phyloP scores from a whole-genome alignment of 2,329 filamentous ascomycete species.

The Fusarium sterilihyphosum region DNA sequence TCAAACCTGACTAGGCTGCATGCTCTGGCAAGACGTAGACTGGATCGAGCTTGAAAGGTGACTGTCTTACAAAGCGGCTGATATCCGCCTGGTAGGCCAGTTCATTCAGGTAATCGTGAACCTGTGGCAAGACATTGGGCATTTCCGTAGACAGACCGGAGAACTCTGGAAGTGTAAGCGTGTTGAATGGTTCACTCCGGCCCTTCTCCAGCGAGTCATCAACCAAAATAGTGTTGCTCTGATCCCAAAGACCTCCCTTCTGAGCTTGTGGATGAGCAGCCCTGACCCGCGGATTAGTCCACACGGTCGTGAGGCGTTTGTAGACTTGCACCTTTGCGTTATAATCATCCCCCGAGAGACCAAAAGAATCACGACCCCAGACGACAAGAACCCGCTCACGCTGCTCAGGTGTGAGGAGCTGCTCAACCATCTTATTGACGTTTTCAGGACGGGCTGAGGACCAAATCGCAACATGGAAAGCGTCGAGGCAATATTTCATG shows the following conservation, averaged over 20 bases:
- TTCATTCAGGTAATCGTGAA: conserved; percentile 70
- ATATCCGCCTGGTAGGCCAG: conserved; percentile 67
- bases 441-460: conserved; percentile 83
- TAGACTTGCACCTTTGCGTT: conserved; percentile 82
- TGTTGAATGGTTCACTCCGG: conserved; percentile 82
- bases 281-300: conserved; percentile 63
- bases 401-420: conserved; percentile 68
- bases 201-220: conserved; percentile 89
- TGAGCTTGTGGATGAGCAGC: conserved; percentile 56
- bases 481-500: conserved; percentile 75
- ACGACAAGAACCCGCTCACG: conserved; percentile 68
- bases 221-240: conserved; percentile 87
- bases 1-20: background rate
- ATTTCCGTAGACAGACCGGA: conserved; percentile 55
- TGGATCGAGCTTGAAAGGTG: conserved; percentile 58
- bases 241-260: conserved; percentile 69
- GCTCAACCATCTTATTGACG: conserved; percentile 72
- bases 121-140: conserved; percentile 61
- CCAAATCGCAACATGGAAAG: conserved; percentile 88
- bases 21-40: conserved; percentile 33
- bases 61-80: conserved; percentile 66
- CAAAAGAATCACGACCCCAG: conserved; percentile 83
- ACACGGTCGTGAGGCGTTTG: conserved; percentile 81
- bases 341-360: conserved; percentile 73
- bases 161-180: conserved; percentile 85